A percentile compares a stretch with the other conserved stretches of the same genome.
phyloP scores from a whole-genome alignment of 805 yeast genomes.

The Yarrowia osloensis region DNA sequence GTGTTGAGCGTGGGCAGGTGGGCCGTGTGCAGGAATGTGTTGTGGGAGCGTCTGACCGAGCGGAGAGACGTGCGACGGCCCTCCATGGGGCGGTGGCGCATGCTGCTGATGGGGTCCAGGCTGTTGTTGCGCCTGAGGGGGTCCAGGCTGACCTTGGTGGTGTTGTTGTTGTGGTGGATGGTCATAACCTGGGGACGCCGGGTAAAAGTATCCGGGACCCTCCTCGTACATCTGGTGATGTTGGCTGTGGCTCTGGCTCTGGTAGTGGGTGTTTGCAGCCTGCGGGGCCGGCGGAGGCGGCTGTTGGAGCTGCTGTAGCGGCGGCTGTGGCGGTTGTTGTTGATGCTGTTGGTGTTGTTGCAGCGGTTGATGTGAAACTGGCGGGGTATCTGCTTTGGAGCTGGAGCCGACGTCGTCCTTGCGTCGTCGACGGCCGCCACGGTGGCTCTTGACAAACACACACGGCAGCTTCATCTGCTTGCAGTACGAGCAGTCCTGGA shows the following conservation, averaged over 20 bases:
- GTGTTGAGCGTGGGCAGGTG: background rate
- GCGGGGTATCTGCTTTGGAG: background rate
- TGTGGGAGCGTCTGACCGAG: background rate
- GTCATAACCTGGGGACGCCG: background rate
- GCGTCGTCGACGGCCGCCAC: constrained; percentile 72
- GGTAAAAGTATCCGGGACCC: background rate
- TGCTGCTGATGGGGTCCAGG: background rate
- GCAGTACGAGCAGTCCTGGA: constrained; percentile 31
- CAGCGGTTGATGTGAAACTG: background rate
- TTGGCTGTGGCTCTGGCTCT: constrained; percentile 4
- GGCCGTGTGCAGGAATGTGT: background rate
- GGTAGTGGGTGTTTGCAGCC: background rate
- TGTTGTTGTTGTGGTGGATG: background rate
- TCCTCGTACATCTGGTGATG: constrained; percentile 23
- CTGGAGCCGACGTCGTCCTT: constrained; percentile 40
- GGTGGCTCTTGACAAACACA: constrained; percentile 69
- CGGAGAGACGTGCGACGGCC: no score
- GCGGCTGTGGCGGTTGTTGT: background rate
- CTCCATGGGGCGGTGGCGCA: background rate
- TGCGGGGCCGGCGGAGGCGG: background rate
- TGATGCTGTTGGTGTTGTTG: background rate
- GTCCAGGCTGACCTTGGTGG: background rate
- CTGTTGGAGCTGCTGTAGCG: background rate
- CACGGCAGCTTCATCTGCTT: constrained; percentile 40
- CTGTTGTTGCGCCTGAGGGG: background rate